These are phyloP conservation scores for Amylocystis lapponica DNA, from an alignment of 768 basidiomycete species.

Conservation along the genomic window DNA sequence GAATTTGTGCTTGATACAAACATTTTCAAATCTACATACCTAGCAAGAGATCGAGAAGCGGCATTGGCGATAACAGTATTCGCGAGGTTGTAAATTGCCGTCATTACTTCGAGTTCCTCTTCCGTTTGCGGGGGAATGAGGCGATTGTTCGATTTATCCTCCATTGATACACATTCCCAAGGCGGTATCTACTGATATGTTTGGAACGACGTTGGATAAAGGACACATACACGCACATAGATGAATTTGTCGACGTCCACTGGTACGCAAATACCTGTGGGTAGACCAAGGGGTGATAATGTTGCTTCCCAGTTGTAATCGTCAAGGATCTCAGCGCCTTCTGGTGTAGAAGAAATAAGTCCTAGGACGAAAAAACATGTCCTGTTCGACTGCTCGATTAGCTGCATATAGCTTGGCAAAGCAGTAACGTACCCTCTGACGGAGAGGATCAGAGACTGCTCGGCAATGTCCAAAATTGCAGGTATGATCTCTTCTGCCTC, in stretches of 20 bases:
- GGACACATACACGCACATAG: constrained; percentile 46
- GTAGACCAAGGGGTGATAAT: constrained; percentile 73
- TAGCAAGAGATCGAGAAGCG: constrained; percentile 84
- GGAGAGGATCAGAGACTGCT: constrained; percentile 82
- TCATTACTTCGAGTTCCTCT: constrained; percentile 77
- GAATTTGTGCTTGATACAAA: neutral
- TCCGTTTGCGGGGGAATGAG: constrained; percentile 62
- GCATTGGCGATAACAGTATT: constrained; percentile 96
- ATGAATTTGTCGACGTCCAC: constrained; percentile 77
- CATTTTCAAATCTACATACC: constrained; percentile 46
- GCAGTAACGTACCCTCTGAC: constrained; percentile 77
- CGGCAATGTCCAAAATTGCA: constrained; percentile 84
- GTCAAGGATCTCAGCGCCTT: constrained; percentile 89
- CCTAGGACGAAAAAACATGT: constrained; percentile 97
- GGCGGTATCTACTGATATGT: constrained; percentile 51
- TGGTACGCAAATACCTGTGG: constrained; percentile 90
- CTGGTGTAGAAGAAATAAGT: constrained; percentile 83
- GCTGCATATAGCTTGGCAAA: neutral
- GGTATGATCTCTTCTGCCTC: constrained; percentile 95
- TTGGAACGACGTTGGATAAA: neutral
- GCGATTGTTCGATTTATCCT: constrained; percentile 33
- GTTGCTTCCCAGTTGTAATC: constrained; percentile 95
- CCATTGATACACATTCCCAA: constrained; percentile 43
- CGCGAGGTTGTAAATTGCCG: constrained; percentile 87
- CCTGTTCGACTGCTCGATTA: constrained; percentile 35